Conservation (phyloP, 768 basidiomycete genomes). For the Xanthoconium stramineum region DNA sequence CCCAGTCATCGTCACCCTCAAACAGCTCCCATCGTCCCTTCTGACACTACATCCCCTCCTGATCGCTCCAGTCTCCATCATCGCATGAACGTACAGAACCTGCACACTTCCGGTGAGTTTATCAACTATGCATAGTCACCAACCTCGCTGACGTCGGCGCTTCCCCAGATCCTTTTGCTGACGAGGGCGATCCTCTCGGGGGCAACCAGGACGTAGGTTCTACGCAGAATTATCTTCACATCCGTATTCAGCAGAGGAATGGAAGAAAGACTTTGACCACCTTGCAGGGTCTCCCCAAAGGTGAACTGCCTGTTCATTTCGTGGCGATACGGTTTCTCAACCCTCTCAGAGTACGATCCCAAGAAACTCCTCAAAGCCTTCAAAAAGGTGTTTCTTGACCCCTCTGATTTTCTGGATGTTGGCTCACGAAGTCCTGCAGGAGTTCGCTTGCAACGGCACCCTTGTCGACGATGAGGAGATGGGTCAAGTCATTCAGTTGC, state of each 20-base stretch:
- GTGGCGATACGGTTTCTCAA: conserved; percentile 16
- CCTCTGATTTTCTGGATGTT: background rate
- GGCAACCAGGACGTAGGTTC: conserved; percentile 74
- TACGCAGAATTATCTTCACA: conserved; percentile 83
- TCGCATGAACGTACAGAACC: conserved; percentile 96
- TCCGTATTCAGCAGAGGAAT: conserved; percentile 99
- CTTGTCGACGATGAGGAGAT: conserved; percentile 94
- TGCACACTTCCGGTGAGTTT: conserved; percentile 68
- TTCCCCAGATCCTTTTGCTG: conserved; percentile 87
- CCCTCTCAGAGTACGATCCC: conserved; percentile 79
- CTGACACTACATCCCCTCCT: conserved; percentile 47
- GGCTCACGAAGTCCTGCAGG: conserved; percentile 43
- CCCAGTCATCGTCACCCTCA: conserved; percentile 12
- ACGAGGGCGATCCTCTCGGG: conserved; percentile 83
- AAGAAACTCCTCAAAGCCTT: conserved; percentile 99
- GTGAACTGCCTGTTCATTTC: conserved; percentile 39
- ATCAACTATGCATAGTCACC: conserved; percentile 11
- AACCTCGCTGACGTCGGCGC: conserved; percentile 13
- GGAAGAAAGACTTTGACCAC: conserved; percentile 98
- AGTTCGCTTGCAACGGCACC: conserved; percentile 98
- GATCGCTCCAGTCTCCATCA: conserved; percentile 42
- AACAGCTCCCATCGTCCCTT: conserved; percentile 31
- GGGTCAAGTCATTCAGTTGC: conserved; percentile 97
- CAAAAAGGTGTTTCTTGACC: conserved; percentile 71
- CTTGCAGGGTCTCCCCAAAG: conserved; percentile 89